Evolutionary conservation across 1,284 basidiomycete genomes (phyloP), one percentile per base, ranked within the genome.

Genomic region (Somion occarium): DNA sequence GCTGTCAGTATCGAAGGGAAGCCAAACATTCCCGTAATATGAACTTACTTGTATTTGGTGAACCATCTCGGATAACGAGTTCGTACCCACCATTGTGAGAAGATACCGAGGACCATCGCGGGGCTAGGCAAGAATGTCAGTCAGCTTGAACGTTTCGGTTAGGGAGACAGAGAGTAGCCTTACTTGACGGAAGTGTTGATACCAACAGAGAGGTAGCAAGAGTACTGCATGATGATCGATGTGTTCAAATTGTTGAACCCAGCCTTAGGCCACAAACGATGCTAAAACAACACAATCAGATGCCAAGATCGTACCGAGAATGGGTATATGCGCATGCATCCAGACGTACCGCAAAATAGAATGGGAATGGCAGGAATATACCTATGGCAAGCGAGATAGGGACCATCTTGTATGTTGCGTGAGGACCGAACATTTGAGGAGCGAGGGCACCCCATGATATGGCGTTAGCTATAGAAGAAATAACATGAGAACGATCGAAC

Each of bases 371-470:
- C 3, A 79, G 70, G 23, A 69, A 67, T 7, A 80, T 69, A 26
- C 79, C 79, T 50, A 80, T 72, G 46, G 78, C 68, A 52, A 81
- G 67, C 3, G 72, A 75, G 61, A 80, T 73, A 0, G 81, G 79
- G 9, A 76, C 69, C 52, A 82, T 75, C 48, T 68, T 71, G 62
- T 81, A 82, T 11, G 72, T 69, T 5, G 69, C 69, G 24, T 66
- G 61, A 2, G 73, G 72, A 7, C 73, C 70, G 63, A 80, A 83
- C 55, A 82, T 70, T 51, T 74, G 62, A 20, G 74, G 73, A 20
- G 72, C 78, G 15, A 83, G 71, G 1, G 78, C 81, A 55, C 81
- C 80, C 80, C 80, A 83, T 0, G 79, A 69, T 38, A 83, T 73
- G 5, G 80, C 79, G 60, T 76, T 73, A 64, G 64, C 74, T 71